A percentile compares a stretch with the other conserved stretches of the same genome.
Conservation (phyloP, 1,284 basidiomycete genomes). For the Testicularia cyperi region DNA sequence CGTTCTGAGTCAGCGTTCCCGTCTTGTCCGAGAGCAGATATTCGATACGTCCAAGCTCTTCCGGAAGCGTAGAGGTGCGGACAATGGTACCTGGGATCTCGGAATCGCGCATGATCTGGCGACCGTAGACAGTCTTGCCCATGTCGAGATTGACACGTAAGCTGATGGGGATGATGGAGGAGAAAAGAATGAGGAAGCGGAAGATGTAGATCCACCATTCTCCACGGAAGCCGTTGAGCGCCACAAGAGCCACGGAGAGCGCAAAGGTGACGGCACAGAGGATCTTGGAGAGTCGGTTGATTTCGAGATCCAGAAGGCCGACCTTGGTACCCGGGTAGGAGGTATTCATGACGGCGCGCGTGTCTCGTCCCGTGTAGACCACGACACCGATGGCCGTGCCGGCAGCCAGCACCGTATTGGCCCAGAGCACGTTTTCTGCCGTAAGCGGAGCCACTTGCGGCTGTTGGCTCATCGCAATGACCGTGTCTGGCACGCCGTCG, state of each 20-base stretch:
- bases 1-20: slow-evolving; percentile 95
- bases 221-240: slow-evolving; percentile 92
- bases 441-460: slow-evolving; percentile 62
- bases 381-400: slow-evolving; percentile 90
- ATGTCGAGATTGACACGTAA: slow-evolving; percentile 97
- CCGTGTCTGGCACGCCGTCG: slow-evolving; percentile 15
- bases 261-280: slow-evolving; percentile 90
- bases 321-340: slow-evolving; percentile 94
- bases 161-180: slow-evolving; percentile 98
- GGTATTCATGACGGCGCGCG: slow-evolving; percentile 98
- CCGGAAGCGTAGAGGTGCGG: slow-evolving; percentile 90
- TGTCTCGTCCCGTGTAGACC: slow-evolving; percentile 91
- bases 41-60: slow-evolving; percentile 93
- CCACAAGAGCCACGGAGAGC: slow-evolving; percentile 85
- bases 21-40: slow-evolving; percentile 97
- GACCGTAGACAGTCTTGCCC: slow-evolving; percentile 97
- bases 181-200: slow-evolving; percentile 95
- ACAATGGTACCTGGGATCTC: slow-evolving; percentile 96
- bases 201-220: slow-evolving; percentile 95
- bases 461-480: slow-evolving; percentile 61
- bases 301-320: slow-evolving; percentile 87
- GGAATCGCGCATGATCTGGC: slow-evolving; percentile 86
- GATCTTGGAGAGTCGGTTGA: slow-evolving; percentile 96
- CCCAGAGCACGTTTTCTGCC: slow-evolving; percentile 93
- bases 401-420: slow-evolving; percentile 94